Base-by-base conservation (phyloP, 2,329 filamentous ascomycete species). In the Colletotrichum chrysophilum region DNA sequence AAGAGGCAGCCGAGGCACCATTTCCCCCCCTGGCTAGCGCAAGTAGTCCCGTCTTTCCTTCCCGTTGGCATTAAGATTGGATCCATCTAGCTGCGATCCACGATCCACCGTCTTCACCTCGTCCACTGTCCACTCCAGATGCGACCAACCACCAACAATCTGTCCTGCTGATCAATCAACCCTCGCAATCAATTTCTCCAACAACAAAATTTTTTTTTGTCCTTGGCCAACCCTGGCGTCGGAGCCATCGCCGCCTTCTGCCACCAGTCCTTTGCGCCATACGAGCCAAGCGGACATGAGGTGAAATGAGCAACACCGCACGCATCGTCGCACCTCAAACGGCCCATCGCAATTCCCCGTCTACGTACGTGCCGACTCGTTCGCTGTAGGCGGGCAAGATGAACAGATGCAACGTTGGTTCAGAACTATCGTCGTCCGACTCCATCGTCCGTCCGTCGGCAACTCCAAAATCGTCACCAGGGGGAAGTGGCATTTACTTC, bases 51-150 rank as follows among this genome's bases (percentile, higher is more conserved):
- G 43, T 32, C 26, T 30, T 18, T 38, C 43, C 52, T 52, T 61
- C 60, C 52, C 67, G 61, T 26, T 65, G 52, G 52, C 68, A 66
- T 66, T 75, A 52, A 73, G 70, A 75, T 73, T 75, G 70, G 70
- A 69, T 72, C 70, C 62, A 62, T 69, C 52, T 38, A 66, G 72
- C 38, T 67, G 69, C 56, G 56, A 73, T 75, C 32, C 73, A 67
- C 73, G 69, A 75, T 72, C 73, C 73, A 75, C 73, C 58, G 30
- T 24, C 32, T 56, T n/a, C n/a, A n/a, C 43, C 43, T 48, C 43
- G 18, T 48, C n/a, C 43, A 48, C 72, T 70, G 38, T 55, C 55
- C 55, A 67, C 64, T 64, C 58, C 55, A 67, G 26, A 73, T 73
- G 64, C 70, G 32, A 75, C 73, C 70, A 75, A 48, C 48, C 70